Percentiles rank a stretch among this genome's conserved stretches.
phyloP scores from a whole-genome alignment of 179 eudicot species.

The Gypsophila paniculata region DNA sequence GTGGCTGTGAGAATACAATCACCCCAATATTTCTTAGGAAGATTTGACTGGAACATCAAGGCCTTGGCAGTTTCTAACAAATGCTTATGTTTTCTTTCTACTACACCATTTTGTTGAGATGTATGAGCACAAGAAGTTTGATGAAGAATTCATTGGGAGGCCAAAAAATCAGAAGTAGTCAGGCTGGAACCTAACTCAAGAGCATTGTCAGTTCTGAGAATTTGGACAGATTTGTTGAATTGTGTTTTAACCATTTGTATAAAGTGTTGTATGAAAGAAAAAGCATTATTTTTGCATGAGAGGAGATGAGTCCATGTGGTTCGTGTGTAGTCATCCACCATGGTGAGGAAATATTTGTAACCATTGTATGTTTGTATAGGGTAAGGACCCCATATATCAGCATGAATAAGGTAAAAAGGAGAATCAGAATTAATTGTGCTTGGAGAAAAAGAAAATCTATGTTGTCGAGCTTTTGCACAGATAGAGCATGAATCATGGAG shows the following conservation, averaged over 20 bases:
- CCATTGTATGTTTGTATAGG: neutral
- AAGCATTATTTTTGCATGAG: no score
- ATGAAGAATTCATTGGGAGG: no score
- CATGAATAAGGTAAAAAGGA: neutral
- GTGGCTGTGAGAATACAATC: neutral
- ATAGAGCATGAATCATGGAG: neutral
- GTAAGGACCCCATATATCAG: neutral
- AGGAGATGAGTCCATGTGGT: neutral
- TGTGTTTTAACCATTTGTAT: no score
- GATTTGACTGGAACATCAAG: neutral
- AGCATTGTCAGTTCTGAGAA: no score
- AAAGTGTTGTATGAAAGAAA: no score
- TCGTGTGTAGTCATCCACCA: conserved; percentile 5
- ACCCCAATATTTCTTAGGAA: neutral
- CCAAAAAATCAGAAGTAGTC: no score
- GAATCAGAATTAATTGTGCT: neutral
- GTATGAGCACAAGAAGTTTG: neutral
- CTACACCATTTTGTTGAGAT: neutral
- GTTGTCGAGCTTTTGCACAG: neutral
- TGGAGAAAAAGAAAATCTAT: neutral
- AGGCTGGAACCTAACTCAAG: no score
- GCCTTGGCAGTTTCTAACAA: neutral
- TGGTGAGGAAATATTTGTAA: neutral
- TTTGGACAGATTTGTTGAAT: no score
- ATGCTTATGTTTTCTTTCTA: conserved; percentile 5